phyloP scores from a whole-genome alignment of 2,329 filamentous ascomycete genomes.

The Chaetomiaceae sp. region DNA sequence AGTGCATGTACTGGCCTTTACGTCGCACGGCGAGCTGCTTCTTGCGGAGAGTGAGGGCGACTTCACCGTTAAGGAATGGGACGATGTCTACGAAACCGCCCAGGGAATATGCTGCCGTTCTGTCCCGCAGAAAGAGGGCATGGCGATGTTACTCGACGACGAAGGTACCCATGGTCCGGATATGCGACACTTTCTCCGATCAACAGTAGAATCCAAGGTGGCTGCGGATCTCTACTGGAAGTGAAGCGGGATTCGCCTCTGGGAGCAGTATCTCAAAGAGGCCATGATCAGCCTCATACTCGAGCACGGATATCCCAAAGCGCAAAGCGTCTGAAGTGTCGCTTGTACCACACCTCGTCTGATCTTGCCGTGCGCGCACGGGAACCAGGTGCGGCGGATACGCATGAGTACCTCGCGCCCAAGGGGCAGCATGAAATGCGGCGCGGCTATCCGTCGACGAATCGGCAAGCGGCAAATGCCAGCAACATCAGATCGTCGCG shows the following conservation, averaged over 20 bases:
- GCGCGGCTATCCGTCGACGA: slow-evolving; percentile 13
- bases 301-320: neutral
- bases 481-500: slow-evolving; percentile 11
- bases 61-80: slow-evolving; percentile 73
- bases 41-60: slow-evolving; percentile 74
- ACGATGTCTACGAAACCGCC: slow-evolving; percentile 59
- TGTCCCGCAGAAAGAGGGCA: slow-evolving; percentile 31
- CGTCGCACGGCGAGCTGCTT: slow-evolving; percentile 65
- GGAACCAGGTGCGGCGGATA: no score
- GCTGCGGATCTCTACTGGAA: slow-evolving; percentile 53
- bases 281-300: slow-evolving; percentile 1
- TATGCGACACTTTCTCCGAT: slow-evolving; percentile 56
- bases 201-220: slow-evolving; percentile 52
- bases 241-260: slow-evolving; percentile 28
- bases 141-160: slow-evolving; percentile 42
- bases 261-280: slow-evolving; percentile 3
- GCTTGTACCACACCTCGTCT: neutral
- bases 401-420: slow-evolving; percentile 9
- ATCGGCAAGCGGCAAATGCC: slow-evolving; percentile 18
- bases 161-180: slow-evolving; percentile 39
- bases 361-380: no score
- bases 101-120: slow-evolving; percentile 55
- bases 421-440: slow-evolving; percentile 12
- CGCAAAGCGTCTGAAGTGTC: neutral
- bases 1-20: slow-evolving; percentile 77